Evolutionary conservation across 805 yeast genomes (phyloP).

Genomic region (Monosporozyma aerobia): DNA sequence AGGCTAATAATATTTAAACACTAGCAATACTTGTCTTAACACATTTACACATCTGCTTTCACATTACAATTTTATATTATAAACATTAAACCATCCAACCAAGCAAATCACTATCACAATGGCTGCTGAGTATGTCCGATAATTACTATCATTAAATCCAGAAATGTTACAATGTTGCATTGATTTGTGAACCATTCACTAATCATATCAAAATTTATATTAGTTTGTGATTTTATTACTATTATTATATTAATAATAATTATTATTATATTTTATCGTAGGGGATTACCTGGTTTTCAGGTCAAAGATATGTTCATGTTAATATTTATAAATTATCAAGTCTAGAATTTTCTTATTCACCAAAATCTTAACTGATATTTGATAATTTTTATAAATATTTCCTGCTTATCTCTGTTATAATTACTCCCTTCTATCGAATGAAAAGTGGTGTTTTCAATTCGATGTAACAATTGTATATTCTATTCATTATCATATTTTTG

Average conservation of each 20-base stretch:
- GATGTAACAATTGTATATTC: slow-evolving; percentile 27
- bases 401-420: slow-evolving; percentile 27
- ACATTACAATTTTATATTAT: background rate
- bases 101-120: slow-evolving; percentile 20
- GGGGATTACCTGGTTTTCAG: slow-evolving; percentile 22
- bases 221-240: background rate
- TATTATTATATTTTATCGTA: slow-evolving; percentile 9
- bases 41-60: background rate
- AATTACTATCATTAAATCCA: background rate
- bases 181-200: slow-evolving; percentile 2
- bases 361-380: slow-evolving; percentile 1
- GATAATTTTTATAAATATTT: slow-evolving; percentile 6
- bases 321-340: slow-evolving; percentile 1
- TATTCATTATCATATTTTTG: background rate
- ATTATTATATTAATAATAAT: background rate
- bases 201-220: background rate
- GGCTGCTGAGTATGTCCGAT: slow-evolving; percentile 32
- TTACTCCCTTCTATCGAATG: slow-evolving; percentile 32
- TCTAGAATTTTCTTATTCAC: slow-evolving; percentile 7
- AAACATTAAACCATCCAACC: slow-evolving; percentile 8
- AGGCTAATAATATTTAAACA: background rate
- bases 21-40: background rate
- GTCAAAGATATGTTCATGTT: slow-evolving; percentile 24
- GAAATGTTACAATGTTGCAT: slow-evolving; percentile 8
- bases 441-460: slow-evolving; percentile 34